Evolutionary conservation across 129 eudicot species (phyloP), one percentile per base, ranked within the genome.

Genomic region (Dittrichia graveolens): DNA sequence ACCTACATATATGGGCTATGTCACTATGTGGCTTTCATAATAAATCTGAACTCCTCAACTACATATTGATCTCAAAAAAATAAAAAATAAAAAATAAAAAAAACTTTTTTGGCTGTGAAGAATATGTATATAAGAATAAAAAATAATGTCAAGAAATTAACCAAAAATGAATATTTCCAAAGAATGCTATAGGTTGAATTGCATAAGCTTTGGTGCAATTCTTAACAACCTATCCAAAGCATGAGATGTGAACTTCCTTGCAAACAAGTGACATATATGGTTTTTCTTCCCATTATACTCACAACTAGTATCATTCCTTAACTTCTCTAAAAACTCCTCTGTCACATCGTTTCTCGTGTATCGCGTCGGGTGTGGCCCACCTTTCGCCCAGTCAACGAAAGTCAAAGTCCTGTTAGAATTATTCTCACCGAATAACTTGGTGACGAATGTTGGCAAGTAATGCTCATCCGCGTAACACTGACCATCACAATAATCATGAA

Each of bases 351-450:
- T 67, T 77, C 95, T 83, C 3, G 55, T 53, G 60, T 67, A 93
- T 59, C 48, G 31, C 0, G 83, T 55, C 2, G 96, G 98, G 71
- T 93, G 98, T 39, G 92, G 84, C 13, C 98, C 98, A 0, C 96
- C 95, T 74, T 53, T 82, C 3, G 95, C 74, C 98, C 98, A 93
- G 67, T 93, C 96, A 39, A 85, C 98, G 80, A 82, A 93, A 58
- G 90, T 84, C 81, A 93, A 79, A 8, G 87, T 87, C 69, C 98
- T 66, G 50, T 85, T 85, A 0, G 96, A 72, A 37, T 83, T 93
- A 46, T 10, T 80, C 66, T 61, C 67, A 4, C 79, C 80, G 6
- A 77, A 89, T 9, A 57, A 68, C 76, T 79, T 76, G 61, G 77
- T 82, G 45, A 89, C 85, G 67, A 88, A 82, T 18, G 98, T 93